Conservation (phyloP, 2,329 filamentous ascomycete genomes). For the Fusarium sp. region DNA sequence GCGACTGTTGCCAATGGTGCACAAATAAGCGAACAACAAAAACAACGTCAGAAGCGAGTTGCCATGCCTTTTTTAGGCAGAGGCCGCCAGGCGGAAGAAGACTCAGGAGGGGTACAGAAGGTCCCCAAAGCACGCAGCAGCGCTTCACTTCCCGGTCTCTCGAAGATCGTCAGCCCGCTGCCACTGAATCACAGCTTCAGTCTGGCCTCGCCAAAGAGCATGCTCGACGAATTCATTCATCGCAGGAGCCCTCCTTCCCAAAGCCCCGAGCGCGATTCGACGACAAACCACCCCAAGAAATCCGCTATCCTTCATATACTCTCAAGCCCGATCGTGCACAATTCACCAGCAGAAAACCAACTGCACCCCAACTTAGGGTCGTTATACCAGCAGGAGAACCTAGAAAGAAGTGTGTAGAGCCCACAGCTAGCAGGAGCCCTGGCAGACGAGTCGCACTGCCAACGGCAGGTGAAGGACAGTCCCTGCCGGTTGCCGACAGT, state of each 20-base stretch:
- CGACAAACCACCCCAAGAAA: constrained; percentile 18
- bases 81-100: constrained; percentile 18
- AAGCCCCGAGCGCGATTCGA: constrained; percentile 28
- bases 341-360: constrained; percentile 17
- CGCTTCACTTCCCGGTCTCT: constrained; percentile 6
- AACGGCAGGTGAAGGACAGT: neutral
- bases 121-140: constrained; percentile 14
- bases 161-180: neutral
- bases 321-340: neutral
- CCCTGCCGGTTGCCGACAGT: neutral
- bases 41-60: neutral
- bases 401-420: constrained; percentile 16
- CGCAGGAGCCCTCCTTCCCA: neutral
- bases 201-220: constrained; percentile 11
- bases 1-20: neutral
- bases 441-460: neutral
- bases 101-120: constrained; percentile 24
- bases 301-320: constrained; percentile 7
- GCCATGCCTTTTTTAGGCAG: constrained; percentile 54
- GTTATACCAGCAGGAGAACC: neutral
- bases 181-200: constrained; percentile 8
- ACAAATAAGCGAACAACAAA: neutral
- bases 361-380: neutral
- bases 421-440: constrained; percentile 13
- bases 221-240: neutral